These are phyloP conservation scores for Drechslerella stenobrocha DNA, from an alignment of 2,329 filamentous ascomycete genomes.

Conservation along the genomic window DNA sequence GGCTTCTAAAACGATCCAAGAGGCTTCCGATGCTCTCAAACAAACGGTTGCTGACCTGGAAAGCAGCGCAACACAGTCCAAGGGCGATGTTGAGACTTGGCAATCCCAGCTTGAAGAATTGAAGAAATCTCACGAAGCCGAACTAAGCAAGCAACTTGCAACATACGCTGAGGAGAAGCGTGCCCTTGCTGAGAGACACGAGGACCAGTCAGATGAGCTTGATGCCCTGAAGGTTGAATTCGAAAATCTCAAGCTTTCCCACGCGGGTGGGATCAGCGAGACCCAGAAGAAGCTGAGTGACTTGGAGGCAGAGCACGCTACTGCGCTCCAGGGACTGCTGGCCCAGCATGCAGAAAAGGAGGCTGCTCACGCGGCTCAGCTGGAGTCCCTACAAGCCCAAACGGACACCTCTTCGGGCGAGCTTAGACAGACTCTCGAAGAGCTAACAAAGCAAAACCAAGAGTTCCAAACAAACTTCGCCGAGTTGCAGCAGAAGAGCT, in stretches of 20 bases:
- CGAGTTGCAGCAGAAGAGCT: conserved; percentile 23
- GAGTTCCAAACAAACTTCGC: conserved; percentile 24
- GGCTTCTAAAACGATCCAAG: conserved; percentile 23
- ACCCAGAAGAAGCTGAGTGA: conserved; percentile 18
- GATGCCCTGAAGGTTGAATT: conserved; percentile 20
- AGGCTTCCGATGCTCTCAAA: conserved; percentile 22
- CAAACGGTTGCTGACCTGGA: conserved; percentile 28
- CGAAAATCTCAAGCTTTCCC: conserved; percentile 20
- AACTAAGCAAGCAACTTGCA: conserved; percentile 28
- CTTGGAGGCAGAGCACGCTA: conserved; percentile 22
- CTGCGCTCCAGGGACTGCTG: conserved; percentile 24
- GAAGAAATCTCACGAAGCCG: conserved; percentile 34
- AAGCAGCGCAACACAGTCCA: conserved; percentile 34
- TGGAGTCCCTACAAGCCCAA: conserved; percentile 32
- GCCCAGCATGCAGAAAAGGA: conserved; percentile 32
- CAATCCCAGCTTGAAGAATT: conserved; percentile 28
- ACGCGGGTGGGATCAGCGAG: conserved; percentile 13
- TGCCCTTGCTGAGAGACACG: conserved; percentile 28
- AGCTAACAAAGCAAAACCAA: conserved; percentile 36
- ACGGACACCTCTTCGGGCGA: conserved; percentile 21
- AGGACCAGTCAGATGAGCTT: conserved; percentile 26
- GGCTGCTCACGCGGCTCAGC: conserved; percentile 18
- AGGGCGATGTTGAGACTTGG: conserved; percentile 34
- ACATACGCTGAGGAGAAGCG: conserved; percentile 38
- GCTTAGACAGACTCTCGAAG: conserved; percentile 18